These are phyloP conservation scores for Chloris gayana DNA, from an alignment of 176 grass and related monocot species.

Conservation along the genomic window DNA sequence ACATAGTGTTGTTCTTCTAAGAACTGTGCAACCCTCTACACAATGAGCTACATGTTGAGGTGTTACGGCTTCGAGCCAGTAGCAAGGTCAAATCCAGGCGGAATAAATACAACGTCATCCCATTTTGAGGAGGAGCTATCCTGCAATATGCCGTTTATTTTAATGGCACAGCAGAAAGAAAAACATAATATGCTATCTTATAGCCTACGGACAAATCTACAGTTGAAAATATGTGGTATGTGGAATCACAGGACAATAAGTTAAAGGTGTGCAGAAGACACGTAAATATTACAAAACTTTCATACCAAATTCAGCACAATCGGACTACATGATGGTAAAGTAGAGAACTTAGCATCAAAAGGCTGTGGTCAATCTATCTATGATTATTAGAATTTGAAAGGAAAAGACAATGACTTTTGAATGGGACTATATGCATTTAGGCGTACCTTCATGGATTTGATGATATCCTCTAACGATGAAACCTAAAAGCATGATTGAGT, in stretches of 20 bases:
- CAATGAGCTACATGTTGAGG: constrained; percentile 24
- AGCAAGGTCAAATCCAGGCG: constrained; percentile 80
- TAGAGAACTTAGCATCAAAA: background rate
- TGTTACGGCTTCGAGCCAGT: constrained; percentile 26
- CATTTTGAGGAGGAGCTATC: constrained; percentile 67
- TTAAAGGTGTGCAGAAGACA: background rate
- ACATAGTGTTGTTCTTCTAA: constrained; percentile 1
- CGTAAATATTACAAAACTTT: background rate
- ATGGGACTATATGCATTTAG: background rate
- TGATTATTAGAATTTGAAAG: background rate
- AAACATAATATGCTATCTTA: constrained; percentile 2
- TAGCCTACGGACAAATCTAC: background rate
- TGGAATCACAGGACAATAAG: background rate
- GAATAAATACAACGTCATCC: constrained; percentile 88
- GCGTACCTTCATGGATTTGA: constrained; percentile 85
- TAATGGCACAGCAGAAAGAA: background rate
- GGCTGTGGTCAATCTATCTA: background rate
- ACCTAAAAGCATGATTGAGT: constrained; percentile 49
- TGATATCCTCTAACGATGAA: constrained; percentile 78
- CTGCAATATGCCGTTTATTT: constrained; percentile 52
- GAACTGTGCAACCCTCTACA: constrained; percentile 7
- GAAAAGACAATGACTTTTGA: background rate
- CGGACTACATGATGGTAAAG: background rate
- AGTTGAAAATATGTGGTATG: background rate
- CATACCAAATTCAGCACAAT: constrained; percentile 11